Evolutionary conservation across 2,329 filamentous ascomycete species (phyloP), one percentile per base, ranked within the genome.

Genomic region (Xylariomycetidae sp.): DNA sequence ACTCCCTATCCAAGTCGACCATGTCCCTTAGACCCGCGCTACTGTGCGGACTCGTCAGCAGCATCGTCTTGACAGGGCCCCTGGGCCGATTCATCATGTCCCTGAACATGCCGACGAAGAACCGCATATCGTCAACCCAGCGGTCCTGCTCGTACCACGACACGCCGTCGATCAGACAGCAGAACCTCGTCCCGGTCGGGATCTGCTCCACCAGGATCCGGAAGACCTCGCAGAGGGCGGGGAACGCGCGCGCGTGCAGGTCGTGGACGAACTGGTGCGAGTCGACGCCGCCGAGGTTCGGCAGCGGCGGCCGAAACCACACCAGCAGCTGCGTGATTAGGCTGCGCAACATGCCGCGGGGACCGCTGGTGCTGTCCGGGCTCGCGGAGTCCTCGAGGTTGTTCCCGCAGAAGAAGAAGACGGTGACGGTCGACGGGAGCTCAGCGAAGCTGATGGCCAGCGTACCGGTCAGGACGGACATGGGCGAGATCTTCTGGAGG

Each of bases 121-220:
- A 38, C 3, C 13, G 7, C 2, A 41, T 25, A 3, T 38, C 19
- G 6, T 11, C 11, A n/a, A 20, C 13, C 34, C 38, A 41, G 15
- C 28, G 6, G n/a, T 13, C 16, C 13, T 34, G 34, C 16, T 41
- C 34, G 28, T 38, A 41, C 33, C 31, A 38, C 14, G 38, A 37
- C 5, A 41, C 20, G 1, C 38, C 38, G 15, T 41, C 38, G 13
- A 41, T 13, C 3, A 41, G 35, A 10, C 30, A 30, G 31, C 29
- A 41, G 4, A 41, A 12, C 6, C 18, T 30, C 2, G 20, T 28
- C 0, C 22, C 23, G 5, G 28, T 18, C 1, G 34, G 17, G 2
- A 34, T 6, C 7, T 41, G 38, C 5, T 31, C 28, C 10, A 41
- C 26, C 5, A 41, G 8, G 6, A 32, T 10, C 11, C 22, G 27